Evolutionary conservation across 345 rosid genomes (phyloP), one percentile per base, ranked within the genome.

Genomic region (Salix caprea): DNA sequence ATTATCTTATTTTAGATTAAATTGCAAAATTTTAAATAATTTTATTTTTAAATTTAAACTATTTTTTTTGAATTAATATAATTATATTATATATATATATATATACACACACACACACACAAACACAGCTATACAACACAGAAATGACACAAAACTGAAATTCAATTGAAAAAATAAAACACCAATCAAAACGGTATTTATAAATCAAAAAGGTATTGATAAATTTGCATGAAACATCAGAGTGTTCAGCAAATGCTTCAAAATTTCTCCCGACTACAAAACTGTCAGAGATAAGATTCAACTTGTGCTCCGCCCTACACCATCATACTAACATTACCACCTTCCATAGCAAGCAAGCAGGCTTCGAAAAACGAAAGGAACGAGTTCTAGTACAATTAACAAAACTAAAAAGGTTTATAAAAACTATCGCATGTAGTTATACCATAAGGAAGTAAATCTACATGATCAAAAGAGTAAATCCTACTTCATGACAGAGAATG

Each of bases 191-290:
- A 30, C 32, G 32, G 32, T 30, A 30, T 30, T 30, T 2, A 30
- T 30, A 30, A 30, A 30, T 2, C 32, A 30, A 30, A 30, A 30
- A 3, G 32, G 32, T 30, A 30, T 30, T 0, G 30, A 30, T 30
- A 30, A 30, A 30, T 30, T 30, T 30, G 30, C 54, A 77, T 24
- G 61, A 70, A 71, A 65, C 54, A 32, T 10, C 24, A 65, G 36
- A 34, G 48, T 36, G 32, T 39, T 68, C 12, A n/a, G 30, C 21
- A 54, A 67, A 72, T 14, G 67, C 60, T 1, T 39, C 58, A 56
- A 39, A 24, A 37, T 26, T 77, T 64, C 42, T 18, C 69, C 67
- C 13, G 36, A 40, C 78, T 65, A 39, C 75, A 70, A 80, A 80
- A 75, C 72, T 75, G 75, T 15, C 44, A 64, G 73, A 48, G 50